Evolutionary conservation across 345 rosid species (phyloP).

Genomic region (Hirschfeldia incana): DNA sequence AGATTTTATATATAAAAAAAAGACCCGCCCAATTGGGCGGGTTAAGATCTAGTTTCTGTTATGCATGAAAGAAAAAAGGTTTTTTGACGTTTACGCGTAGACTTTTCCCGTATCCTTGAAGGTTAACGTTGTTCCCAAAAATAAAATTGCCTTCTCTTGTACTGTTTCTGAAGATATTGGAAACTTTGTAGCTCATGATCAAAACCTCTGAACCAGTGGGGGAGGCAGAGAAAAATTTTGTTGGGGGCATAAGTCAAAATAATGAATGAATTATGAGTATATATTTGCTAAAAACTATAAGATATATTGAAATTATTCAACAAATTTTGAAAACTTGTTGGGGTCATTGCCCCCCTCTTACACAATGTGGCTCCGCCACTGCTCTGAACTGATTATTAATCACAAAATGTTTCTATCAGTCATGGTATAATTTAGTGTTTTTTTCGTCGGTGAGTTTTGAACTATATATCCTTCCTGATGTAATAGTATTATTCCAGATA

Average conservation of each 20-base stretch:
- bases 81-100: not conserved
- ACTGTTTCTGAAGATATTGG: not conserved
- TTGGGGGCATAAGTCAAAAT: no score
- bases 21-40: no score
- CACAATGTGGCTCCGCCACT: no score
- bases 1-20: no score
- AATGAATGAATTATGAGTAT: no score
- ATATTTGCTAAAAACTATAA: no score
- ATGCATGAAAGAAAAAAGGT: not conserved
- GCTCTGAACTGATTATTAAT: not conserved
- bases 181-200: not conserved
- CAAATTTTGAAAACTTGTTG: no score
- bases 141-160: no score
- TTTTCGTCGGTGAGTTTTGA: constrained; percentile 5
- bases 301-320: no score
- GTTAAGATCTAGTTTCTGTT: not conserved
- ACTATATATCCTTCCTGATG: not conserved
- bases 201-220: not conserved
- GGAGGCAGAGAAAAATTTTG: no score
- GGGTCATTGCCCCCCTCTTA: no score
- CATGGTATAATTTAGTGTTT: no score
- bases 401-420: not conserved
- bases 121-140: not conserved
- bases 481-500: not conserved
- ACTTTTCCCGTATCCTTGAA: not conserved